These are phyloP conservation scores for Lecanicillium sp. DNA, from an alignment of 2,329 filamentous ascomycete species.

Conservation along the genomic window DNA sequence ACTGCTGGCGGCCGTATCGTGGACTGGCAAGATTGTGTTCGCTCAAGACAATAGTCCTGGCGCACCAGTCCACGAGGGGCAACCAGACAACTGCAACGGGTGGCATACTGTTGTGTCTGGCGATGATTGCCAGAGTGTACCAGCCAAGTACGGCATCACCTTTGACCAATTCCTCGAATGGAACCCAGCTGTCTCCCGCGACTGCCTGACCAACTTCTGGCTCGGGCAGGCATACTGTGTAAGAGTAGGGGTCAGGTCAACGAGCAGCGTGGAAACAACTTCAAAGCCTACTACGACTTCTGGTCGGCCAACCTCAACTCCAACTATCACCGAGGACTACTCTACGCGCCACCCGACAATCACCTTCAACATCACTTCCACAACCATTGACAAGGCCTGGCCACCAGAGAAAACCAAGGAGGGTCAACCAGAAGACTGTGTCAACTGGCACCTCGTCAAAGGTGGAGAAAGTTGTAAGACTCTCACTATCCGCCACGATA, in stretches of 20 bases:
- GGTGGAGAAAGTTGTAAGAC: slow-evolving; percentile 7
- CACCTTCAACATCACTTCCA: slow-evolving; percentile 5
- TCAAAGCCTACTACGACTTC: background rate
- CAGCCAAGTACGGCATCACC: slow-evolving; percentile 15
- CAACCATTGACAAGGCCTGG: slow-evolving; percentile 7
- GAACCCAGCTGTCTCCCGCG: slow-evolving; percentile 18
- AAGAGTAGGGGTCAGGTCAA: slow-evolving; percentile 10
- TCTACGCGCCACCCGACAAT: slow-evolving; percentile 7
- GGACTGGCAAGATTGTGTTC: no score
- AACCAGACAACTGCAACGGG: slow-evolving; percentile 11
- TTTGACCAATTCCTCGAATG: slow-evolving; percentile 16
- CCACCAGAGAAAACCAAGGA: slow-evolving; percentile 13
- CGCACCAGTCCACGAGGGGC: background rate
- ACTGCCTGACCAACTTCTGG: slow-evolving; percentile 19
- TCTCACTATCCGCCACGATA: no score
- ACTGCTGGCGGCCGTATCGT: no score
- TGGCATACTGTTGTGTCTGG: slow-evolving; percentile 12
- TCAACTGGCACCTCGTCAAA: slow-evolving; percentile 9
- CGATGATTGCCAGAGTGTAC: slow-evolving; percentile 13
- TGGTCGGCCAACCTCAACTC: background rate
- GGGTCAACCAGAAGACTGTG: slow-evolving; percentile 13
- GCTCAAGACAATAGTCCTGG: no score
- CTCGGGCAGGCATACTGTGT: slow-evolving; percentile 19
- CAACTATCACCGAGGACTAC: slow-evolving; percentile 4
- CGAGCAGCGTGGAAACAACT: background rate